Conservation (phyloP, 1,139 yeast genomes). For the Geotrichum phurueaensis region DNA sequence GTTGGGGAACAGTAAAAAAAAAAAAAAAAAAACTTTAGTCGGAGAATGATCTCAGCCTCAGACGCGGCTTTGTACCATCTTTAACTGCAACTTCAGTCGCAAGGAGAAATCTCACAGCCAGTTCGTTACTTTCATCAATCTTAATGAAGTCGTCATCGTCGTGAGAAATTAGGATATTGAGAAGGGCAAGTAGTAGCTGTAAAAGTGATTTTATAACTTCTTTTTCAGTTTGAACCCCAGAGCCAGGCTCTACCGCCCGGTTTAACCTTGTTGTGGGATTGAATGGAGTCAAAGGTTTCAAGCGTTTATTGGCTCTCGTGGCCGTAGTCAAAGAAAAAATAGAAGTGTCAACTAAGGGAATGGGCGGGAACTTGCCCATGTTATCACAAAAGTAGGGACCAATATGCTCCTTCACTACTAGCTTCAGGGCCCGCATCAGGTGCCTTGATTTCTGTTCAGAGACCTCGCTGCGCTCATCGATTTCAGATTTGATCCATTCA, state of each 20-base stretch:
- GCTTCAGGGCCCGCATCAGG: neutral
- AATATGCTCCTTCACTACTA: neutral
- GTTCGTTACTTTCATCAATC: neutral
- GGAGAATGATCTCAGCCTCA: neutral
- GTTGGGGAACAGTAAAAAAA: neutral
- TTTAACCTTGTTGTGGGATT: neutral
- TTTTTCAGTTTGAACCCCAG: neutral
- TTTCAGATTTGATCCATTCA: neutral
- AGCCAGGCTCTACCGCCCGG: neutral
- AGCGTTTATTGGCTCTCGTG: neutral
- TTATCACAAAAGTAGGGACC: neutral
- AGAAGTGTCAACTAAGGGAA: neutral
- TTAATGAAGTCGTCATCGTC: neutral
- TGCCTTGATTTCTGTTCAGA: neutral
- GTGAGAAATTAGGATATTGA: neutral
- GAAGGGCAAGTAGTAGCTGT: neutral
- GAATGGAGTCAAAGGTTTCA: neutral
- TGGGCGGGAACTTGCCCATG: neutral
- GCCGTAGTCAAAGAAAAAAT: neutral
- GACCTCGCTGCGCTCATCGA: neutral
- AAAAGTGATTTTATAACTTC: neutral
- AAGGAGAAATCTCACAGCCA: constrained; percentile 1
- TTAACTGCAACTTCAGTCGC: neutral
- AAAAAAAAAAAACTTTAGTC: neutral
- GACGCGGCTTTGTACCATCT: neutral